Evolutionary conservation across 2,329 filamentous ascomycete species (phyloP), one percentile per base, ranked within the genome.

Genomic region (Diaporthe nobilis): DNA sequence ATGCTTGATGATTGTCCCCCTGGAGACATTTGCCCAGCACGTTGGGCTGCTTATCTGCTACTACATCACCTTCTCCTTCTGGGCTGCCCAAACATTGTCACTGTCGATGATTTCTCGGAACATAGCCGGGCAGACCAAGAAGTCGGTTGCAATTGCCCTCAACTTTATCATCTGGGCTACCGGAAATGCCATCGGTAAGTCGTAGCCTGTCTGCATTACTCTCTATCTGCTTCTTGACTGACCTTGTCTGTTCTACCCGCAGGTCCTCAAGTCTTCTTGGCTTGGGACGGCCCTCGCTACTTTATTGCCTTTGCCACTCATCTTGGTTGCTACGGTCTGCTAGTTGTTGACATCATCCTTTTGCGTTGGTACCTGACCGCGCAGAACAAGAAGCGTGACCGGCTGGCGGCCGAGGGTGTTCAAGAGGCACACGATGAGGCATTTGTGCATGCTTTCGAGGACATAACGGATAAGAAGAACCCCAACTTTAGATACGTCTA

Each of bases 31-130:
- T 49, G 83, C 88, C 12, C 91, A 90, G 51, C 89, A 93, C 15
- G 88, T 92, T 39, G 93, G 93, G 8, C 87, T 95, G 0, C 85
- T 95, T 20, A 90, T 95, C 80, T 90, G 88, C 80, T 95, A 95
- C 86, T 95, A 95, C 84, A 92, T 95, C 77, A 92, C 91, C 0
- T 87, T 95, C 25, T 94, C 92, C 7, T 95, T 95, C 88, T 95
- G 93, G 93, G 92, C 93, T 0, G 93, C 92, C 0, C 90, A 93
- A 80, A 93, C 91, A 2, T 85, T 94, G 17, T 86, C 89, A 10
- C 88, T 95, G 79, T 92, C 91, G 20, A 88, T 95, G 86, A 88
- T 94, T 74, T 91, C 90, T 0, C 88, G 92, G 22, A 95, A 95
- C 80, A 86, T 94, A 13, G 93, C 91, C 37, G 93, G 93, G 0